These are phyloP conservation scores for Theileria orientalis DNA, from an alignment of 169 alveolate species.

Conservation along the genomic window DNA sequence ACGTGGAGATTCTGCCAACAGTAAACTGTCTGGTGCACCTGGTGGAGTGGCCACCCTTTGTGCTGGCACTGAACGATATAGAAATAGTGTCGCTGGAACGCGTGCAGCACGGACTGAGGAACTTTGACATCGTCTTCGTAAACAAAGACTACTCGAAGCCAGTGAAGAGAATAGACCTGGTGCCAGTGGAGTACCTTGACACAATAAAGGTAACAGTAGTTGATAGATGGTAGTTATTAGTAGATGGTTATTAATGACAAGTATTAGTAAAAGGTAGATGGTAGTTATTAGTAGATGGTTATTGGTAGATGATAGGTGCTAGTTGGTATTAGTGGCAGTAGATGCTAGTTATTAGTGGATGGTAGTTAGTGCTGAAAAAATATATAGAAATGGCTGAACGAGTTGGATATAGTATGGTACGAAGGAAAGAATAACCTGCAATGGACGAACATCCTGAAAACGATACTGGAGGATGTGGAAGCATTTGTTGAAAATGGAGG, in stretches of 20 bases:
- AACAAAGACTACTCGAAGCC: conserved; percentile 91
- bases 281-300: no score
- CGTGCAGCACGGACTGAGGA: conserved; percentile 92
- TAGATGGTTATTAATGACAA: no score
- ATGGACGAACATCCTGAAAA: conserved; percentile 85
- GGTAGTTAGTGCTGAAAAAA: no score
- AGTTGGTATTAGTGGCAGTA: background rate
- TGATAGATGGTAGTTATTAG: no score
- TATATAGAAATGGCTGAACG: conserved; percentile 84
- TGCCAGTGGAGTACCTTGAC: conserved; percentile 93
- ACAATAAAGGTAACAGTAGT: conserved; percentile 81
- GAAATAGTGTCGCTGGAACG: conserved; percentile 96
- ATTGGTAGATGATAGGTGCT: conserved; percentile 67
- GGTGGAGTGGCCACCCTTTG: conserved; percentile 95
- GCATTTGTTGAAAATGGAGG: conserved; percentile 84
- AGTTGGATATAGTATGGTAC: conserved; percentile 86
- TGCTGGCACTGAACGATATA: conserved; percentile 90
- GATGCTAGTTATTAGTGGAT: no score
- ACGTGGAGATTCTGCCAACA: conserved; percentile 92
- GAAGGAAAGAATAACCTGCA: conserved; percentile 89
- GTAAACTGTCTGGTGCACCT: conserved; percentile 92
- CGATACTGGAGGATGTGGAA: conserved; percentile 81
- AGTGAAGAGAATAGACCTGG: conserved; percentile 89
- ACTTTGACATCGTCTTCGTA: conserved; percentile 95
- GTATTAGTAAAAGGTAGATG: no score